Percentiles rank a stretch among this genome's conserved stretches.
These are phyloP conservation scores for Fraxinus sp. DNA, from an alignment of 305 asterid species.

Conservation along the genomic window DNA sequence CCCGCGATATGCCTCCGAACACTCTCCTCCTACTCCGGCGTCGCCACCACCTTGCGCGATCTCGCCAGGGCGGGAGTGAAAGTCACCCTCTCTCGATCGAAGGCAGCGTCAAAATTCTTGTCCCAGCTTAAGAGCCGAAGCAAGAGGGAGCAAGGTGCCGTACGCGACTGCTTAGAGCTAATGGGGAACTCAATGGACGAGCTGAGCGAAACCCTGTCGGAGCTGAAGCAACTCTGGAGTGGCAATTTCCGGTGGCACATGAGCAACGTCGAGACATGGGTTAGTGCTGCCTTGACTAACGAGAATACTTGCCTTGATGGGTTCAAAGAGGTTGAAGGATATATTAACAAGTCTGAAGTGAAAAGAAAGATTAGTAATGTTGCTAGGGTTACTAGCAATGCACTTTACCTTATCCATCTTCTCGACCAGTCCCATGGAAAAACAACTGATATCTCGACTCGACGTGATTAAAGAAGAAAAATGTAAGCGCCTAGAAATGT, in stretches of 20 bases:
- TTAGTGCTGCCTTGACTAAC: conserved; percentile 80
- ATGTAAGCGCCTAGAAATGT: not conserved
- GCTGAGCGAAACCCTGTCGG: conserved; percentile 56
- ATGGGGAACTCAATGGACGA: conserved; percentile 70
- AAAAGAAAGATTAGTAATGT: conserved; percentile 50
- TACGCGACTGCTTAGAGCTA: conserved; percentile 71
- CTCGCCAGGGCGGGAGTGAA: conserved; percentile 68
- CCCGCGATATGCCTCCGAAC: conserved; percentile 75
- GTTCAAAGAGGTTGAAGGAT: conserved; percentile 58
- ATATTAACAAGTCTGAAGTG: conserved; percentile 50
- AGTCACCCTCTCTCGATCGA: conserved; percentile 61
- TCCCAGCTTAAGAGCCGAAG: conserved; percentile 35
- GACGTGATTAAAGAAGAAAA: not conserved
- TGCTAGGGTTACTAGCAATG: conserved; percentile 85
- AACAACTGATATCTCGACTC: not conserved
- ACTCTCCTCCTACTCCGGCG: conserved; percentile 61
- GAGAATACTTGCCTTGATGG: conserved; percentile 91
- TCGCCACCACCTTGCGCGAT: conserved; percentile 63
- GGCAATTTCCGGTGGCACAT: conserved; percentile 73
- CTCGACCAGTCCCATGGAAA: conserved; percentile 38
- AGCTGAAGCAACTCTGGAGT: conserved; percentile 41
- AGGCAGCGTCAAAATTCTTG: conserved; percentile 41
- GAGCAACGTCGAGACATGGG: conserved; percentile 98
- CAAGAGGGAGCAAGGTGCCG: conserved; percentile 52
- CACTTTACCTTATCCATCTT: conserved; percentile 66